Evolutionary conservation across 257 asterid species (phyloP), one percentile per base, ranked within the genome.

Genomic region (Anisodus tanguticus): DNA sequence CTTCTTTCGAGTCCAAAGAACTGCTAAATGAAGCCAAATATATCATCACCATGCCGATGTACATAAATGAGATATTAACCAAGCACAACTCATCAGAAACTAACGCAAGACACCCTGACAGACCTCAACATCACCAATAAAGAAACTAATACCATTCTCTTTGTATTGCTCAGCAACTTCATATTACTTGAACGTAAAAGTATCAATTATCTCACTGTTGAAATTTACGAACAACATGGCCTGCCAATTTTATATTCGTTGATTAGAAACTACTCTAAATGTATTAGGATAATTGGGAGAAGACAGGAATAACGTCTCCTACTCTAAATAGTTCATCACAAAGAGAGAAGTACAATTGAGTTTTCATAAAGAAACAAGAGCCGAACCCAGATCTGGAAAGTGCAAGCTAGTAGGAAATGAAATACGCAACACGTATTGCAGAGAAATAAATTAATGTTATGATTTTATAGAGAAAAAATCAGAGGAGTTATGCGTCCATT

Each of bases 41-140:
- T 66, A 70, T 76, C 49, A 77, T 86, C 45, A 41, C 45, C 45
- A 3, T 41, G 63, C 72, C 70, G 86, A 81, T 63, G 58, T 71
- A 69, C 69, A 79, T 49, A 49, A 49, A 49, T 49, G 11, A 49
- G 55, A 49, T 3, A 49, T 49, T 7, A 49, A 49, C 11, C 55
- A 49, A 9, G 55, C 11, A 49, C 55, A 49, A 49, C 10, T 2
- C 2, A 9, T 63, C 49, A 68, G 84, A 66, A 69, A 60, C 78
- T 62, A 77, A 95, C 98, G 96, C 93, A 95, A 92, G 84, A 97
- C 98, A 88, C 94, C 94, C 88, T 91, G 85, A 85, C 98, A 91
- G 80, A 95, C 94, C 84, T 95, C 98, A 26, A 89, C 58, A 88
- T 95, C 97, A 10, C 98, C 98, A 84, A 93, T 88, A 93, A 91